A percentile compares a stretch with the other conserved stretches of the same genome.
Evolutionary conservation across 2,329 filamentous ascomycete species (phyloP).

Genomic region (Bipolaris sorokiniana): DNA sequence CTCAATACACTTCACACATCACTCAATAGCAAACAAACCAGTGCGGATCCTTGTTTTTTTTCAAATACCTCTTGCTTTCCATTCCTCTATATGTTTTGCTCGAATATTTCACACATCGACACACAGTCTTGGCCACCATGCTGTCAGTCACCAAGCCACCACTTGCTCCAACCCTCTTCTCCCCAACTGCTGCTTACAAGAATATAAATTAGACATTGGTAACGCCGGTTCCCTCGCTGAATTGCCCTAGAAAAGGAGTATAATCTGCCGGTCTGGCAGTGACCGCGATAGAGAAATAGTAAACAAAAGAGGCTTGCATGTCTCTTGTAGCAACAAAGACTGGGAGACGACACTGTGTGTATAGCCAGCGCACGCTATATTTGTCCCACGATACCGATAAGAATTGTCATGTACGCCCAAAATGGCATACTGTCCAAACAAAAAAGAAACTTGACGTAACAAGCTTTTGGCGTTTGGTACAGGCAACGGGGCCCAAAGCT

Average conservation of each 20-base stretch:
- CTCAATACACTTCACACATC: not conserved
- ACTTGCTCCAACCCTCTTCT: conserved; percentile 1
- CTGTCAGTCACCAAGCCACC: conserved; percentile 7
- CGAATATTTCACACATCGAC: conserved; percentile 12
- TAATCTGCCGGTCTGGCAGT: conserved; percentile 23
- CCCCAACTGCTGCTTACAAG: conserved; percentile 7
- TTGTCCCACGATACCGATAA: conserved; percentile 36
- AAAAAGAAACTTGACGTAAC: conserved; percentile 20
- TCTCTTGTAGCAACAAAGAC: conserved; percentile 9
- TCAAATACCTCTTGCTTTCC: conserved; percentile 15
- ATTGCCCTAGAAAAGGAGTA: conserved; percentile 25
- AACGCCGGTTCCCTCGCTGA: conserved; percentile 26
- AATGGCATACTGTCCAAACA: conserved; percentile 16
- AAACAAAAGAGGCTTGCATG: conserved; percentile 17
- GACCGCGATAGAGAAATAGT: conserved; percentile 23
- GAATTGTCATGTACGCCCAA: conserved; percentile 38
- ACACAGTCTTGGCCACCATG: not conserved
- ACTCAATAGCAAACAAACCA: not conserved
- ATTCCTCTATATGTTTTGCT: conserved; percentile 24
- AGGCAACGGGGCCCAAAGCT: conserved; percentile 25
- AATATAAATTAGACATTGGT: conserved; percentile 34
- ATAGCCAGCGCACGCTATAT: conserved; percentile 34
- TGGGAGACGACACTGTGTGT: conserved; percentile 9
- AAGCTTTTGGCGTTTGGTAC: conserved; percentile 31
- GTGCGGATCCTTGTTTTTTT: not conserved